These are phyloP conservation scores for Phialemonium atrogriseum DNA, from an alignment of 2,329 filamentous ascomycete genomes.

Conservation along the genomic window DNA sequence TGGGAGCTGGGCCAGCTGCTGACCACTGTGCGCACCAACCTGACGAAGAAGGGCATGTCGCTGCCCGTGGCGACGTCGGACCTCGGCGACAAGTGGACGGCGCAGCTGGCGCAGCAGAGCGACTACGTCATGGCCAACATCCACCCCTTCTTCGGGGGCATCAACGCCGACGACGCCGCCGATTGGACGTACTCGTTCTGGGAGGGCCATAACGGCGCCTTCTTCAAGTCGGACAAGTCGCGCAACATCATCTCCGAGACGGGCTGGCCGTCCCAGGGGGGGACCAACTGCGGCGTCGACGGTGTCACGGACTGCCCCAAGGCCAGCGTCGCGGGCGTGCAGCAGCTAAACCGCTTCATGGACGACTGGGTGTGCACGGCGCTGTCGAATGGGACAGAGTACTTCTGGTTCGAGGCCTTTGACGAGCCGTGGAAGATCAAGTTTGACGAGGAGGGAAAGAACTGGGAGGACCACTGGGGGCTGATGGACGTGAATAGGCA, in stretches of 20 bases:
- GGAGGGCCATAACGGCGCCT: slow-evolving; percentile 55
- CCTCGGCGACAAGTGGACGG: slow-evolving; percentile 79
- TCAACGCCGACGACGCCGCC: slow-evolving; percentile 58
- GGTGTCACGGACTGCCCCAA: slow-evolving; percentile 45
- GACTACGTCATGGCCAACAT: slow-evolving; percentile 96
- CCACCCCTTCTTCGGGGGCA: slow-evolving; percentile 89
- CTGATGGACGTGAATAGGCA: slow-evolving; percentile 79
- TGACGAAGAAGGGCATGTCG: slow-evolving; percentile 56
- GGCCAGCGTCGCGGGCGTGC: slow-evolving; percentile 69
- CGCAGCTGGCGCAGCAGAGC: slow-evolving; percentile 57
- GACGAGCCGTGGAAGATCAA: slow-evolving; percentile 90
- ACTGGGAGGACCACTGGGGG: slow-evolving; percentile 96
- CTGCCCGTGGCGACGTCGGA: slow-evolving; percentile 83
- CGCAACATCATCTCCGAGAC: slow-evolving; percentile 84
- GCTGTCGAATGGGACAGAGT: slow-evolving; percentile 75
- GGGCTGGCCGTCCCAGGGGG: slow-evolving; percentile 81
- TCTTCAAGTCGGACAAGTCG: slow-evolving; percentile 53
- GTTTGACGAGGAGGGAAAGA: slow-evolving; percentile 59
- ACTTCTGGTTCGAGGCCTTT: slow-evolving; percentile 97
- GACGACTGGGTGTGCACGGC: slow-evolving; percentile 75
- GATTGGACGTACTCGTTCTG: slow-evolving; percentile 81
- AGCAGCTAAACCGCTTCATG: slow-evolving; percentile 81
- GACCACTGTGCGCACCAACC: slow-evolving; percentile 59
- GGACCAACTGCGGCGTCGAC: slow-evolving; percentile 62
- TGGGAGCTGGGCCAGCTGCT: slow-evolving; percentile 57